Evolutionary conservation across 495 filamentous ascomycete genomes (phyloP).

Genomic region (Aspergillus coremiiformis): DNA sequence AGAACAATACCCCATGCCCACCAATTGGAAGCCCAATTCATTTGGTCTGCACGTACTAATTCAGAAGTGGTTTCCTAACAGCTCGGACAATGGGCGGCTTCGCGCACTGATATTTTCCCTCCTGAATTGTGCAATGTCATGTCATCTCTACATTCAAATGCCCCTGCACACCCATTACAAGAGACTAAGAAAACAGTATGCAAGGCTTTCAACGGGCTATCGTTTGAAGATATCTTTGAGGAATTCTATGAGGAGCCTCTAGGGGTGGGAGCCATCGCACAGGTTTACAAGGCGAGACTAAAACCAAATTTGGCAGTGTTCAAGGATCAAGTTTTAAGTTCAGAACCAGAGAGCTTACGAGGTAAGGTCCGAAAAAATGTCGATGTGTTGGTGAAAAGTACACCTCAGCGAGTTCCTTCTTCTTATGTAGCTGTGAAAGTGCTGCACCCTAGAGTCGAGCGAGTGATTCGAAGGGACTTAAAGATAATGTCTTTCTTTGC

Average conservation of each 20-base stretch:
- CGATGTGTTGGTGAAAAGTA: conserved; percentile 75
- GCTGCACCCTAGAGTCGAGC: conserved; percentile 84
- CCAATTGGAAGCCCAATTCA: background rate
- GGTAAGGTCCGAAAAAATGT: conserved; percentile 72
- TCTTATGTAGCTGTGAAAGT: conserved; percentile 96
- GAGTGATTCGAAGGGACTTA: conserved; percentile 79
- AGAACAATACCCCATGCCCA: conserved; percentile 6
- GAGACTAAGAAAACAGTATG: conserved; percentile 71
- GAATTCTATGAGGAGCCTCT: conserved; percentile 89
- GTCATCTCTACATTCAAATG: conserved; percentile 92
- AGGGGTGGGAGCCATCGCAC: conserved; percentile 93
- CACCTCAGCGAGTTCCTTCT: conserved; percentile 77
- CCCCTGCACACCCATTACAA: conserved; percentile 79
- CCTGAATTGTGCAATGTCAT: conserved; percentile 84
- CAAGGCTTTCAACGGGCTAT: conserved; percentile 70
- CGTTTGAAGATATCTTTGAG: conserved; percentile 90
- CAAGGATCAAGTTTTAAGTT: conserved; percentile 50
- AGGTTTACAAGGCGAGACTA: conserved; percentile 94
- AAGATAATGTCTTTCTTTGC: conserved; percentile 95
- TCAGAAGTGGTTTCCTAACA: conserved; percentile 34
- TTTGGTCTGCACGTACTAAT: no score
- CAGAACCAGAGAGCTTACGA: conserved; percentile 47
- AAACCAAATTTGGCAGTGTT: conserved; percentile 67
- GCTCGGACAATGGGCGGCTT: conserved; percentile 99
- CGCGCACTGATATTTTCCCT: conserved; percentile 96